Evolutionary conservation across 768 basidiomycete genomes (phyloP), one percentile per base, ranked within the genome.

Genomic region (Russula sp.): DNA sequence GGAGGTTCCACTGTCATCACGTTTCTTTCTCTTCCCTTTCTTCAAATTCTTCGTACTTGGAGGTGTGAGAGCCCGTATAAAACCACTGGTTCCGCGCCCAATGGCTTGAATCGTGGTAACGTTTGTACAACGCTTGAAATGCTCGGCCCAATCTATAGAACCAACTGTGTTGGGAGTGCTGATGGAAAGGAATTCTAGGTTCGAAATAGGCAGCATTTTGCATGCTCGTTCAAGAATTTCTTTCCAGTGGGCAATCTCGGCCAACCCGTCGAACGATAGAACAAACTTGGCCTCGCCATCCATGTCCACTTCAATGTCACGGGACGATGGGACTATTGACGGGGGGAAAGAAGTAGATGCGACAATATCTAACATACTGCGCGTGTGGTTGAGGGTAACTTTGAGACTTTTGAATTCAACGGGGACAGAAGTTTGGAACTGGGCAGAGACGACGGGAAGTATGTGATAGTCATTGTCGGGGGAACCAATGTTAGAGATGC

Each of bases 101-200:
- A 34, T 30, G 26, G 48, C 46, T n/a, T 60, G 26, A 11, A 64
- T 28, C 9, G 28, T 26, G 36, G 36, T 40, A 3, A 64, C 6
- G n/a, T 61, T 46, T 20, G 20, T 59, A 34, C 53, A 64, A 2
- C 22, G 59, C 36, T 32, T 48, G 42, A 56, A 64, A 18, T 61
- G 36, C 1, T 26, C 30, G 14, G 5, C 48, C 63, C 59, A 64
- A 38, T 64, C 34, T 11, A 53, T 1, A 11, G 50, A 32, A 20
- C 26, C 24, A n/a, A 14, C 5, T 2, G 18, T 30, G 14, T 59
- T n/a, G 14, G 42, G 16, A 26, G 52, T 36, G 9, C 4, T 49
- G n/a, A 64, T 18, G 32, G 52, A 64, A 26, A 64, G 63, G 16
- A 55, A 56, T 34, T 56, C 48, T 30, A 64, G 7, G 3, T 60